Evolutionary conservation across 148 eudicot species (phyloP).

Genomic region (Simmondsia chinensis): DNA sequence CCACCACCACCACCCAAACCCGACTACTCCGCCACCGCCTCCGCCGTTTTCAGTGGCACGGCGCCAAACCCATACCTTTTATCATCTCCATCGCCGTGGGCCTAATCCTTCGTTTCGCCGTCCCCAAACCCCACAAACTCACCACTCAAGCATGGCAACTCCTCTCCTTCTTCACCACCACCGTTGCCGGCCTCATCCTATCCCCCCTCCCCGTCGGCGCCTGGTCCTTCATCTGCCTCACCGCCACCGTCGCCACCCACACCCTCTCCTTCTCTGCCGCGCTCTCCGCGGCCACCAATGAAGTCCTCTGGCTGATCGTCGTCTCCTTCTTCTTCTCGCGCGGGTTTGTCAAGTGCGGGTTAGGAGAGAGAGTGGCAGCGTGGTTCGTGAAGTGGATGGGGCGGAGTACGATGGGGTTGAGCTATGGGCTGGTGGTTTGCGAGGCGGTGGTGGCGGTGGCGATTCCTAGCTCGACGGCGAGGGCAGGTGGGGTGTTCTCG

Average conservation of each 20-base stretch:
- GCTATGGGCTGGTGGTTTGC: constrained; percentile 68
- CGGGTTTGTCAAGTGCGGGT: constrained; percentile 74
- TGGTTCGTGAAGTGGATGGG: constrained; percentile 76
- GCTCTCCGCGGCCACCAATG: constrained; percentile 54
- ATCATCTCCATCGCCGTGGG: constrained; percentile 38
- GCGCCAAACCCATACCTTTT: constrained; percentile 45
- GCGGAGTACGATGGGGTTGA: constrained; percentile 60
- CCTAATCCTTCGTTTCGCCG: constrained; percentile 38
- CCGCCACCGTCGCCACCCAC: constrained; percentile 36
- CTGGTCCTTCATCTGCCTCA: constrained; percentile 65
- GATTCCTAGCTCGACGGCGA: constrained; percentile 85
- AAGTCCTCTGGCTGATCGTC: constrained; percentile 83
- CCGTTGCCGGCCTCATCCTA: constrained; percentile 55
- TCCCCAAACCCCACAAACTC: constrained; percentile 54
- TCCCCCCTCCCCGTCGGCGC: constrained; percentile 77
- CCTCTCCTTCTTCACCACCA: constrained; percentile 53
- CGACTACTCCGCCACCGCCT: constrained; percentile 8
- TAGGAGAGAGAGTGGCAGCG: constrained; percentile 73
- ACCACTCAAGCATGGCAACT: constrained; percentile 67
- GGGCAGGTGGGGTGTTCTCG: constrained; percentile 84
- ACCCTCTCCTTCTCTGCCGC: constrained; percentile 57
- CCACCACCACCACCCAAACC: constrained; percentile 1
- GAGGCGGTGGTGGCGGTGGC: constrained; percentile 76
- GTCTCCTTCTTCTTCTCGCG: constrained; percentile 87
- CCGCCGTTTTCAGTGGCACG: constrained; percentile 13